Conservation (phyloP, 257 asterid species). For the Cordia subcordata region DNA sequence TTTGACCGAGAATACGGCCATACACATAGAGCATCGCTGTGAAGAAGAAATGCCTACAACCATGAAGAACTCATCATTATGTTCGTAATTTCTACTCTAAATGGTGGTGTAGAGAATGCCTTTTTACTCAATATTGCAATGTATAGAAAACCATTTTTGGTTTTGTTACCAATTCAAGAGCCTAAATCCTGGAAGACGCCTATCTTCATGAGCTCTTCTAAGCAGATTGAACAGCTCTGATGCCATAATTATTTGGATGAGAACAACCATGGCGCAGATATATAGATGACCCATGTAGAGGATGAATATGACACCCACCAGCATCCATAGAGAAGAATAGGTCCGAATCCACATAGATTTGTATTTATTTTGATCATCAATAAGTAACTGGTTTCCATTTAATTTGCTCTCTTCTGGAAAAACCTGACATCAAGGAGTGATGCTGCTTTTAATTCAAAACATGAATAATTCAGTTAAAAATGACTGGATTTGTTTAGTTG, state of each 20-base stretch:
- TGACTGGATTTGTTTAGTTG: no score
- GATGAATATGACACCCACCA: conserved; percentile 36
- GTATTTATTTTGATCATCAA: conserved; percentile 49
- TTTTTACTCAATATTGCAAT: no score
- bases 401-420: conserved; percentile 34
- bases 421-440: conserved; percentile 25
- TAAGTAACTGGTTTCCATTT: conserved; percentile 37
- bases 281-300: conserved; percentile 67
- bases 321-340: conserved; percentile 64
- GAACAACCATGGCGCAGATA: conserved; percentile 55
- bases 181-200: conserved; percentile 67
- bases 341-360: conserved; percentile 60
- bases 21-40: conserved; percentile 70
- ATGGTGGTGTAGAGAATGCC: background rate
- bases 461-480: background rate
- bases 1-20: conserved; percentile 53
- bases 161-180: conserved; percentile 52
- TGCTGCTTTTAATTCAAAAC: conserved; percentile 1
- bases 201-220: conserved; percentile 54
- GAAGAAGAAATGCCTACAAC: conserved; percentile 64
- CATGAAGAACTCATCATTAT: background rate
- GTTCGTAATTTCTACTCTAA: background rate
- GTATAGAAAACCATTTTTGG: background rate
- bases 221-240: conserved; percentile 55
- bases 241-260: conserved; percentile 63